A percentile compares a stretch with the other conserved stretches of the same genome.
phyloP scores from a whole-genome alignment of 202 grass and related monocot genomes.

The Thinopyrum obtusiflorum region DNA sequence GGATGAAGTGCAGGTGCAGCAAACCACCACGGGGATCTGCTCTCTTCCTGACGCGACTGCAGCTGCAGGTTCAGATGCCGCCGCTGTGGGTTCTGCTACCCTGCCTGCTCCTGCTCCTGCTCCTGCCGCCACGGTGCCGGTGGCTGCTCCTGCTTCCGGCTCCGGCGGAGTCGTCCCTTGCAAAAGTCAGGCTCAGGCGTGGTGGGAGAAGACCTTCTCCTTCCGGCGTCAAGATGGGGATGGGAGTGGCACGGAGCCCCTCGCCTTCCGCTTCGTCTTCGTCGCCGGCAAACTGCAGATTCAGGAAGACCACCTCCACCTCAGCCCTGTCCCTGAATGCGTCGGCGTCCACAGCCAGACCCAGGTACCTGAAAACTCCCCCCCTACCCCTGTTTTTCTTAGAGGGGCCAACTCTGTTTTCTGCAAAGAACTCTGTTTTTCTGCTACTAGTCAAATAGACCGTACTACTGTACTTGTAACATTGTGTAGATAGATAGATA shows the following conservation, averaged over 20 bases:
- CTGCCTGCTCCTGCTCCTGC: not conserved
- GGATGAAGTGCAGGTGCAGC: not conserved
- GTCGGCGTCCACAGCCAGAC: not conserved
- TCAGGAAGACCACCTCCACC: slow-evolving; percentile 4
- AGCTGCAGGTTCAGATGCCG: not conserved
- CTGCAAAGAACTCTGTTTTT: too few relatives aligned
- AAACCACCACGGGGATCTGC: not conserved
- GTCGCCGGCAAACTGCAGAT: slow-evolving; percentile 42
- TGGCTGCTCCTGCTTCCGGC: not conserved
- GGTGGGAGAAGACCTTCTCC: slow-evolving; percentile 53
- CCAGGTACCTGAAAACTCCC: not conserved
- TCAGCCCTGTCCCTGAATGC: slow-evolving; percentile 5
- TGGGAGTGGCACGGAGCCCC: slow-evolving; percentile 27
- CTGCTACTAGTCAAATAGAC: too few relatives aligned
- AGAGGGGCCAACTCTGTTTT: too few relatives aligned
- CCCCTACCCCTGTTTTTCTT: too few relatives aligned
- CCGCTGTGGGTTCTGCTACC: not conserved
- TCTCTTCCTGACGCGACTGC: not conserved
- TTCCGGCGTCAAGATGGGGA: not conserved
- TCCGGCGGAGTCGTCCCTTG: not conserved
- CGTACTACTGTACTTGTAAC: too few relatives aligned
- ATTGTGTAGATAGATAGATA: too few relatives aligned
- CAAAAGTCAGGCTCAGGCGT: not conserved
- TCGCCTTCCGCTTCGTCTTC: slow-evolving; percentile 48
- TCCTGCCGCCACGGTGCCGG: not conserved